Conservation (phyloP, 306 rosid species). For the Boehmeria nivea region DNA sequence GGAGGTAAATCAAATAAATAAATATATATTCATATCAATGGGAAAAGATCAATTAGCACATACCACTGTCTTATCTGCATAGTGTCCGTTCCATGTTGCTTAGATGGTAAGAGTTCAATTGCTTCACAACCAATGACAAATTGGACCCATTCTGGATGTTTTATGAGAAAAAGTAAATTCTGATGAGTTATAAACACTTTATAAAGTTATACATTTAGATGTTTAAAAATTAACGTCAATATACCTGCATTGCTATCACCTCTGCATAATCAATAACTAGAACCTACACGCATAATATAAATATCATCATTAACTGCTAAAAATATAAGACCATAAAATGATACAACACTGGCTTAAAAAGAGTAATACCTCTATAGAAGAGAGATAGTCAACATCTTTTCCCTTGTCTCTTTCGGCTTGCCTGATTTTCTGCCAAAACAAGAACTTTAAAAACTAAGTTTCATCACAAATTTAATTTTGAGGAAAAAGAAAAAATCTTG, state of each 20-base stretch:
- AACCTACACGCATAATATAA: slow-evolving; percentile 50
- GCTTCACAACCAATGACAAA: slow-evolving; percentile 61
- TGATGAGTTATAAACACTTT: background rate
- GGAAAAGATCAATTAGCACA: slow-evolving; percentile 16
- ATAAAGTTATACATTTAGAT: background rate
- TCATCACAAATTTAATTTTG: too few relatives aligned
- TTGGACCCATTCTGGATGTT: slow-evolving; percentile 70
- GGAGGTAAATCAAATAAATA: background rate
- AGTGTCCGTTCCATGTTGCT: slow-evolving; percentile 68
- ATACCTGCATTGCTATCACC: slow-evolving; percentile 90
- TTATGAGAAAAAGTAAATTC: background rate
- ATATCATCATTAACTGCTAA: slow-evolving; percentile 7
- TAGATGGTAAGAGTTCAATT: slow-evolving; percentile 68
- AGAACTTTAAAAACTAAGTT: background rate
- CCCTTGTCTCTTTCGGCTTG: slow-evolving; percentile 57
- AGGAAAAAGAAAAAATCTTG: too few relatives aligned
- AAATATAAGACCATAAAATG: background rate
- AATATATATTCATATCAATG: background rate
- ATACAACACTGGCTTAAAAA: slow-evolving; percentile 9
- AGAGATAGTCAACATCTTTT: slow-evolving; percentile 87
- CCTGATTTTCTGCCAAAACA: slow-evolving; percentile 64
- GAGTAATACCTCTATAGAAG: slow-evolving; percentile 79
- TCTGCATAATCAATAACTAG: slow-evolving; percentile 88
- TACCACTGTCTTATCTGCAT: slow-evolving; percentile 90
- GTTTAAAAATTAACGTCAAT: background rate